phyloP scores from a whole-genome alignment of 2,329 filamentous ascomycete genomes.

The Chaetomium sp. region DNA sequence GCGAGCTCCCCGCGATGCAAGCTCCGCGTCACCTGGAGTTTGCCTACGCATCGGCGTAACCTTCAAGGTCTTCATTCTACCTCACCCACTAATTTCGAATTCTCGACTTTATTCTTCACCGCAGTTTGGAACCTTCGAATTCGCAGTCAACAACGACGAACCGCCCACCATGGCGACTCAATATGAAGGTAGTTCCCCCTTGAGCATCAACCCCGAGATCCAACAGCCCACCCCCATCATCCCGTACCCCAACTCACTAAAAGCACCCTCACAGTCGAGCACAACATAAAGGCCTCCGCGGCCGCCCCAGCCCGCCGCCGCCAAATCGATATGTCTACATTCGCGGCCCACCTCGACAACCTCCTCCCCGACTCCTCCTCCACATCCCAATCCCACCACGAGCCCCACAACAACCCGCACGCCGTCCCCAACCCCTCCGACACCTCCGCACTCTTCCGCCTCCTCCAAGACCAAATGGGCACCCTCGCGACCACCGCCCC shows the following conservation, averaged over 20 bases:
- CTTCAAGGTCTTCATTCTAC: too few species aligned
- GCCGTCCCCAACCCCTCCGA: slow-evolving; percentile 55
- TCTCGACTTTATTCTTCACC: background rate
- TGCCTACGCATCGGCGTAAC: slow-evolving; percentile 15
- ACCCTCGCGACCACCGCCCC: slow-evolving; percentile 45
- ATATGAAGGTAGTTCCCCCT: slow-evolving; percentile 44
- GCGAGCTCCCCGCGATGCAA: slow-evolving; percentile 11
- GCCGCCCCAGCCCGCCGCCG: slow-evolving; percentile 39
- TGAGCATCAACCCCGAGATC: background rate
- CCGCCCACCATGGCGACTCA: slow-evolving; percentile 44
- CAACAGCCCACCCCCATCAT: background rate
- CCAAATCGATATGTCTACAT: slow-evolving; percentile 58
- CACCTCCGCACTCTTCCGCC: slow-evolving; percentile 49
- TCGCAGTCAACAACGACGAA: background rate
- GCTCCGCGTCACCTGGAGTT: slow-evolving; percentile 24
- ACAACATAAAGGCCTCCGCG: slow-evolving; percentile 49
- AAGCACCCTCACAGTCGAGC: slow-evolving; percentile 43
- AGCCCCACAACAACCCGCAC: slow-evolving; percentile 45
- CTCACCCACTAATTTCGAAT: background rate
- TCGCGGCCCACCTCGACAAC: slow-evolving; percentile 51
- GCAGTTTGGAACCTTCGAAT: background rate
- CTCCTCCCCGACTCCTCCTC: slow-evolving; percentile 32
- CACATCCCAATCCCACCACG: slow-evolving; percentile 2
- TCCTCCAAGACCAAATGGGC: slow-evolving; percentile 53
- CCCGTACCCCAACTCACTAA: background rate